Base-by-base conservation (phyloP, 2,329 filamentous ascomycete species). In the Stachybotrys chartarum region DNA sequence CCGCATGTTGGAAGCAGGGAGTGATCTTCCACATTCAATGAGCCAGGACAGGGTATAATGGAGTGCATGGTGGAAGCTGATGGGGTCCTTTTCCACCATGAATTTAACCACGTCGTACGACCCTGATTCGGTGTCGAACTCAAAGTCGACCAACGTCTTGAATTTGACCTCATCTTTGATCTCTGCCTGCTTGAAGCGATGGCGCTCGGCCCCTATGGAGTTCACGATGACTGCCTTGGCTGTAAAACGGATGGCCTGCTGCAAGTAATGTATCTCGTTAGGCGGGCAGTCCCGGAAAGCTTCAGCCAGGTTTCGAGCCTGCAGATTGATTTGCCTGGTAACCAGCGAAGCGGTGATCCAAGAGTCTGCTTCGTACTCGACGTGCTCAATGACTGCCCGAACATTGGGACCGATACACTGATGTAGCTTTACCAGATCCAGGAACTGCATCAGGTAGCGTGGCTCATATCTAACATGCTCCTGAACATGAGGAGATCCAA, bases 41-140 rank as follows among this genome's bases (percentile, higher is more conserved):
- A 99, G 78, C 94, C 94, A 99, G 0, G 94, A 99, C 1, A 97
- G 75, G 0, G 91, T 95, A 69, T 97, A 99, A 72, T 99, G 94
- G 31, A 99, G 79, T 1, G 91, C 91, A 69, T 99, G 94, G 67
- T 99, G 94, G 71, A 99, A 97, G 74, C 94, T 97, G 74, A 99
- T 94, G 1, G 88, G 84, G 62, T 96, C 89, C 61, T 87, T 87
- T 63, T 96, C 91, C 10, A 99, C 91, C 3, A 89, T 83, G 66
- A 96, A 97, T 58, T 89, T 88, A 56, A 97, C 88, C 3, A 97
- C 83, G 31, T 84, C 74, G 66, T 89, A 87, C 45, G 77, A 77
- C 5, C 74, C 70, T 16, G 73, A 68, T 7, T 78, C 71, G 1
- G 73, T 73, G 54, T 93, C 89, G 65, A 96, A 95, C 60, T 96